Evolutionary conservation across 441 rosid genomes (phyloP), one percentile per base, ranked within the genome.

Genomic region (Raphanus hybrid): DNA sequence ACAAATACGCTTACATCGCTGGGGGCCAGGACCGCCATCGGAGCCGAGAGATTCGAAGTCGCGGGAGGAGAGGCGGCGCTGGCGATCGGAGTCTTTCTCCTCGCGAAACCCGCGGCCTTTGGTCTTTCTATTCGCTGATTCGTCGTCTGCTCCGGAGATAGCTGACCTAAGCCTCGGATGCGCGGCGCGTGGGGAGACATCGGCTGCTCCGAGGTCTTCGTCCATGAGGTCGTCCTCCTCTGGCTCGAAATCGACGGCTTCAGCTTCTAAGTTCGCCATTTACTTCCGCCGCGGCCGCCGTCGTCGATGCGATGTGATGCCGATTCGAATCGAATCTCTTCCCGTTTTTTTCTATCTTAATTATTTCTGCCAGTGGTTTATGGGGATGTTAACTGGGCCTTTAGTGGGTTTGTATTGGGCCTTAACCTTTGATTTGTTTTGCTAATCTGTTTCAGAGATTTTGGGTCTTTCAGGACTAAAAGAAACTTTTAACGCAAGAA

Each of bases 211-310:
- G 5, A 80, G 86, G 6, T 93, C 98, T 83, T 96, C 99, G 85
- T 93, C 97, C 98, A 96, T 93, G 74, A 96, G 89, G 78, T 92
- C 98, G 60, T 96, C 98, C 6, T 93, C 97, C 87, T 96, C 98
- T 6, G 91, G 94, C 88, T 93, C 97, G 43, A 91, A 93, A 84
- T 96, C 98, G 41, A 93, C 77, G 11, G 97, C 98, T 70, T 93
- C 98, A 18, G 89, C 85, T 16, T 96, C 97, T 59, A 81, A 61
- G 80, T 85, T 86, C 63, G 96, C 84, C 93, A 90, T 90, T 29
- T 0, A 48, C 73, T 76, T 52, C 34, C 67, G 18, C 43, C 80
- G 69, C 32, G 32, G 32, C 62, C 77, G 72, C 35, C 34, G 15
- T 12, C 34, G 66, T 35, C 58, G 26, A 9, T 48, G 8, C 54